Evolutionary conservation across 305 asterid genomes (phyloP), one percentile per base, ranked within the genome.

Genomic region (Fraxinus latifolia): DNA sequence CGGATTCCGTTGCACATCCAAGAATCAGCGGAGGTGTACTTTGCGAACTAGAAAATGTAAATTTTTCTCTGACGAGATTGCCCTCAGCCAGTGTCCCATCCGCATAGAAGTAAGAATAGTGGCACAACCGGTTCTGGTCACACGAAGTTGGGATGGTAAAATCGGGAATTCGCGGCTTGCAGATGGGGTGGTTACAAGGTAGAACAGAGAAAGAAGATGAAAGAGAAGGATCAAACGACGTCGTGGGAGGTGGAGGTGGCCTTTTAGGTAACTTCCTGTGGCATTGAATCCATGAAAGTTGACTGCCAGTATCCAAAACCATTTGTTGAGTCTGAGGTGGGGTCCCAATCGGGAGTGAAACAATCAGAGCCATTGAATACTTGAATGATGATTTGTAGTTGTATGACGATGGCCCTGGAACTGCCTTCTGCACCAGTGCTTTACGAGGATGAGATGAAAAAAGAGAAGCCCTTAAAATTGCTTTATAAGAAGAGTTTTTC

Each of bases 221-320:
- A 14, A 89, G 91, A 1, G 97, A 89, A 7, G 99, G 99, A 42
- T 93, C 96, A 72, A 95, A 95, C 68, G 93, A 58, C 47, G 92
- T n/a, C 80, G 92, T 39, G 0, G 91, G 89, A 4, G 95, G 89
- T 0, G 91, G 90, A 6, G 95, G 90, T 34, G 85, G 80, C 71
- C 23, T 78, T 55, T 37, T 77, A 0, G 91, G 90, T 4, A 87
- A 21, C 44, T 88, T 88, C 76, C 91, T 87, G 86, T 92, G 89
- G 88, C 98, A 95, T 83, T 91, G 99, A 80, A 92, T 95, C 99
- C 99, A 95, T 0, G 98, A 93, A 8, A 95, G 99, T 88, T 95
- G 98, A 89, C 97, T 92, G 21, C 99, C 98, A 17, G 99, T 95
- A 84, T 95, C 99, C 72, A 95, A 55, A 4, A 94, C 98, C 98